phyloP scores from a whole-genome alignment of 768 basidiomycete genomes.

The Mycena vitilis region DNA sequence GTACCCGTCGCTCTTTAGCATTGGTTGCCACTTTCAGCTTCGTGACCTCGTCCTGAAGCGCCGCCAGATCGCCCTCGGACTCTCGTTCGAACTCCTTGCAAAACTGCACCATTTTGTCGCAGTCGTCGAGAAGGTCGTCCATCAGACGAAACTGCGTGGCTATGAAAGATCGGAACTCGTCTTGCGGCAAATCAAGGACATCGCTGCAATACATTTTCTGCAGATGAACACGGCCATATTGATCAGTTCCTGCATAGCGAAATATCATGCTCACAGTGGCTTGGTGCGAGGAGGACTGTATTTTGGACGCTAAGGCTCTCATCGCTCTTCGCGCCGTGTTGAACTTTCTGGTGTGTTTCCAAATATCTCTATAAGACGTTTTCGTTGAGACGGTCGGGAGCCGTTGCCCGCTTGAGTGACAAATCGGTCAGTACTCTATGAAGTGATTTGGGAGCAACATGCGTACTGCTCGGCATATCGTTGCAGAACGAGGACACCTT shows the following conservation, averaged over 20 bases:
- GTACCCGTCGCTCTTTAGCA: conserved; percentile 30
- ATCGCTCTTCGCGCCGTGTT: conserved; percentile 23
- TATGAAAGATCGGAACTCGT: conserved; percentile 14
- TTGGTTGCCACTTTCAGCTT: conserved; percentile 26
- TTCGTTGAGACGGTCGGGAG: conserved; percentile 32
- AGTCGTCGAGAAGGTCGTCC: conserved; percentile 20
- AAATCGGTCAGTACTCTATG: too few species aligned
- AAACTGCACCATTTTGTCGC: conserved; percentile 7
- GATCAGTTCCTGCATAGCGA: too few species aligned
- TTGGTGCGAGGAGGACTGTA: conserved; percentile 4
- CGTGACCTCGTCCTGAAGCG: conserved; percentile 27
- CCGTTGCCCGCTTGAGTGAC: conserved; percentile 18
- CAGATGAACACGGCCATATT: not conserved
- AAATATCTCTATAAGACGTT: conserved; percentile 34
- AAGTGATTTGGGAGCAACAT: not conserved
- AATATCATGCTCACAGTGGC: conserved; percentile 4
- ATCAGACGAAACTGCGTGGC: conserved; percentile 6
- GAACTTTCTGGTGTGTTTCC: conserved; percentile 27
- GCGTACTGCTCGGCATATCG: conserved; percentile 31
- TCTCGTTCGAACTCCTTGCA: conserved; percentile 21
- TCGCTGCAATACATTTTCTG: conserved; percentile 16
- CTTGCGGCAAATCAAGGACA: conserved; percentile 10
- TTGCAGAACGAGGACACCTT: conserved; percentile 22
- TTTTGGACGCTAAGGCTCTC: not conserved
- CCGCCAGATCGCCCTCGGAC: conserved; percentile 21